Conservation (phyloP, 371 early-diverging fungal genomes). For the Cokeromyces recurvatus region DNA sequence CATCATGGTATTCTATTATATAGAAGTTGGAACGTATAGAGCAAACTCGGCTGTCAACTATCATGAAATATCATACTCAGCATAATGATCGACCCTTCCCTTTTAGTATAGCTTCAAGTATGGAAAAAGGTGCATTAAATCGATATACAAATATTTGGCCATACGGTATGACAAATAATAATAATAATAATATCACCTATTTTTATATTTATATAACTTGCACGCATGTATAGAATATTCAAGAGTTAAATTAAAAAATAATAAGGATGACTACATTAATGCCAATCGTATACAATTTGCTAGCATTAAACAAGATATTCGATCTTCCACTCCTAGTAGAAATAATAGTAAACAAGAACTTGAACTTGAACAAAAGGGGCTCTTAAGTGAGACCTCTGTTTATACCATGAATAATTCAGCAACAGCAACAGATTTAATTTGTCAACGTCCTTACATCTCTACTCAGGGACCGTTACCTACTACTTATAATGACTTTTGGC, state of each 20-base stretch:
- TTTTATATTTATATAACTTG: too few relatives aligned
- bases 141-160: constrained; percentile 75
- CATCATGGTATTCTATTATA: not conserved
- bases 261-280: constrained; percentile 77
- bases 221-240: constrained; percentile 51
- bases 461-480: constrained; percentile 82
- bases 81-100: constrained; percentile 13
- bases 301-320: constrained; percentile 3
- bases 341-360: constrained; percentile 1
- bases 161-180: constrained; percentile 38
- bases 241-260: constrained; percentile 36
- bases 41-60: constrained; percentile 45
- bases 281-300: constrained; percentile 49
- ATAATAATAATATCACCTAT: not conserved
- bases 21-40: constrained; percentile 47
- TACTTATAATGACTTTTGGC: constrained; percentile 84
- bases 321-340: not conserved
- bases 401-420: constrained; percentile 4
- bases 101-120: constrained; percentile 45
- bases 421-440: not conserved
- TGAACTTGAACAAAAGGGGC: constrained; percentile 3
- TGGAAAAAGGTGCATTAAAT: constrained; percentile 59
- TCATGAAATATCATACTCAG: constrained; percentile 41
- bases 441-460: constrained; percentile 58
- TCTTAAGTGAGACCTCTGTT: constrained; percentile 15